phyloP scores from a whole-genome alignment of 2,329 filamentous ascomycete genomes.

The Aspergillus quadrilineatus region DNA sequence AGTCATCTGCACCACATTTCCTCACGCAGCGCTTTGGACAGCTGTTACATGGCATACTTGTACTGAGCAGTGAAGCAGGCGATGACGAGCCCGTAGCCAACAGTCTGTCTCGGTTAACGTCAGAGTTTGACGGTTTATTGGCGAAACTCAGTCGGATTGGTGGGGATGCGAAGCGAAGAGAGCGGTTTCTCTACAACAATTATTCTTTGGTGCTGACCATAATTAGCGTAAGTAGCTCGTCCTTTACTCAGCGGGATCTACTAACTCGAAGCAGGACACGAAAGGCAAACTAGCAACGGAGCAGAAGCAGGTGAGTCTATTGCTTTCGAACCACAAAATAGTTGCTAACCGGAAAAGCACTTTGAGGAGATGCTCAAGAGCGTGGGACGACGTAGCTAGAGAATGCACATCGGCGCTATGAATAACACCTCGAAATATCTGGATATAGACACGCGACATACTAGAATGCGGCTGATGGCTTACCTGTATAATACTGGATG shows the following conservation, averaged over 20 bases:
- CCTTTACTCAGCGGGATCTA: not conserved
- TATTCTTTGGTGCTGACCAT: slow-evolving; percentile 94
- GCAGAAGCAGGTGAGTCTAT: slow-evolving; percentile 56
- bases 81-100: slow-evolving; percentile 90
- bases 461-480: not conserved
- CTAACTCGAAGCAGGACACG: slow-evolving; percentile 39
- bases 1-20: slow-evolving; percentile 72
- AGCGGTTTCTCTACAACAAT: slow-evolving; percentile 92
- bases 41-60: slow-evolving; percentile 79
- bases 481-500: slow-evolving; percentile 3
- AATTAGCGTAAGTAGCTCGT: slow-evolving; percentile 59
- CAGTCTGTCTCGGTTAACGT: slow-evolving; percentile 72
- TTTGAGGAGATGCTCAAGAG: slow-evolving; percentile 43
- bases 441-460: slow-evolving; percentile 1
- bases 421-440: not conserved
- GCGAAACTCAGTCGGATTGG: slow-evolving; percentile 75
- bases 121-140: slow-evolving; percentile 81
- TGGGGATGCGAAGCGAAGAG: slow-evolving; percentile 73
- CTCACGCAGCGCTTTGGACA: slow-evolving; percentile 95
- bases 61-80: slow-evolving; percentile 81
- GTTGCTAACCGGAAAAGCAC: slow-evolving; percentile 32
- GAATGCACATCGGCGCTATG: not conserved
- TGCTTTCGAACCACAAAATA: not conserved
- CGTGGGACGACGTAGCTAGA: slow-evolving; percentile 31
- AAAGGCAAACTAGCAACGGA: slow-evolving; percentile 59